These are phyloP conservation scores for Byssothecium circinans DNA, from an alignment of 2,329 filamentous ascomycete genomes.

Conservation along the genomic window DNA sequence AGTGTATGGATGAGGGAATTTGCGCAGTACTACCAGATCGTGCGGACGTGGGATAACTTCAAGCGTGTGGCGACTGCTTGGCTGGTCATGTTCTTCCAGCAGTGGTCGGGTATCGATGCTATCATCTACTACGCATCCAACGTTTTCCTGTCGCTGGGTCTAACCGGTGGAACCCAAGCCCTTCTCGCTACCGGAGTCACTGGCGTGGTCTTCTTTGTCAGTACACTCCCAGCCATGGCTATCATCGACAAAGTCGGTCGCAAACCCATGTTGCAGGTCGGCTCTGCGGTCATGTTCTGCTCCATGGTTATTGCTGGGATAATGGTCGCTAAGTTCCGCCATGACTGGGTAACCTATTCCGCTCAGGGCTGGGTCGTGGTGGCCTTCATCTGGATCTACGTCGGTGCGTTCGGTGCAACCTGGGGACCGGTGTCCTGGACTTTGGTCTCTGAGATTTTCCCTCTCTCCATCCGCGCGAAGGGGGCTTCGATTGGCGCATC, in stretches of 20 bases:
- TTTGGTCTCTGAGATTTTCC: slow-evolving; percentile 39
- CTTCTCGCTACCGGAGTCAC: slow-evolving; percentile 65
- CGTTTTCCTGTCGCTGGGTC: slow-evolving; percentile 62
- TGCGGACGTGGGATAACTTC: slow-evolving; percentile 55
- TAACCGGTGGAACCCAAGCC: slow-evolving; percentile 55
- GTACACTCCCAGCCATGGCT: slow-evolving; percentile 59
- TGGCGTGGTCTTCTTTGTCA: slow-evolving; percentile 59
- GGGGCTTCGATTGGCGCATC: slow-evolving; percentile 41
- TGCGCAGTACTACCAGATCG: slow-evolving; percentile 54
- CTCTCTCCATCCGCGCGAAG: slow-evolving; percentile 42
- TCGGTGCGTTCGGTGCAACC: slow-evolving; percentile 31
- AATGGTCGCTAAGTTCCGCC: slow-evolving; percentile 31
- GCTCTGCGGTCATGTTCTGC: slow-evolving; percentile 43
- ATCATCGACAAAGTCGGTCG: slow-evolving; percentile 61
- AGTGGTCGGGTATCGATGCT: slow-evolving; percentile 50
- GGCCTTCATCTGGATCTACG: slow-evolving; percentile 37
- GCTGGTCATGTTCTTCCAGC: slow-evolving; percentile 54
- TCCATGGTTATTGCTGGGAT: slow-evolving; percentile 35
- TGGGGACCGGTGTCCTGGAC: slow-evolving; percentile 36
- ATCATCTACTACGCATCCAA: slow-evolving; percentile 61
- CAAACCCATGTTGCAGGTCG: slow-evolving; percentile 58
- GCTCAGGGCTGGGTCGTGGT: slow-evolving; percentile 32
- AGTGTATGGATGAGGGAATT: slow-evolving; percentile 51
- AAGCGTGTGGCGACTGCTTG: slow-evolving; percentile 50
- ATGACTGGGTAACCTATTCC: slow-evolving; percentile 25